Evolutionary conservation across 805 yeast species (phyloP), one percentile per base, ranked within the genome.

Genomic region (Pichia exigua): DNA sequence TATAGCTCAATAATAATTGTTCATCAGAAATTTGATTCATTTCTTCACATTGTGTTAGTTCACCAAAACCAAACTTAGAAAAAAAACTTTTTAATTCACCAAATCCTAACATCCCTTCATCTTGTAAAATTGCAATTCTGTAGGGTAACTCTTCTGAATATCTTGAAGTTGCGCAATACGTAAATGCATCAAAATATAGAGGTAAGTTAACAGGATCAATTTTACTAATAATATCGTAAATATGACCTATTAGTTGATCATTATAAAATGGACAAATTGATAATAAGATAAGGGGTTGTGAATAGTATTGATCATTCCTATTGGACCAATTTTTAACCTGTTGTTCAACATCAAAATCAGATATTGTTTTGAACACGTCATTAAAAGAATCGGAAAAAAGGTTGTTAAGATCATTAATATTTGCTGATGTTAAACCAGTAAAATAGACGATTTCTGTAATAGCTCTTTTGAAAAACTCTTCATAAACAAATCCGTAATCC

Each of bases 131-230:
- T 9, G 76, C 67, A 11, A 78, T 74, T 44, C 61, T 70, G 30
- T 53, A 52, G 8, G 42, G 48, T 26, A 67, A 59, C 43, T 70
- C 74, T 51, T 76, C 76, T 1, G 78, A 72, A 9, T 71, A 67
- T 50, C 80, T 72, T 0, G 67, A 57, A n/a, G 75, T 73, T 0
- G 85, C 76, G 40, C 84, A 69, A 41, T 66, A 74, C 8, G 65
- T 68, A 35, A 85, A 62, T 0, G 84, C 77, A 61, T 85, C 90
- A 57, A 79, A 75, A 57, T 82, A 83, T 35, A 69, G 63, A 0
- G 85, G 81, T 2, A 62, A 55, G 45, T 73, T 68, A 0, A 56
- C 61, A 0, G 77, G 73, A 61, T 84, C 87, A 46, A 70, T 51
- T 0, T 54, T 48, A 4, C 63, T 58, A 49, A 75, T 72, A 0